Percentiles rank a stretch among this genome's conserved stretches.
phyloP scores from a whole-genome alignment of 257 asterid genomes.

The Nyctanthes arbortristis region DNA sequence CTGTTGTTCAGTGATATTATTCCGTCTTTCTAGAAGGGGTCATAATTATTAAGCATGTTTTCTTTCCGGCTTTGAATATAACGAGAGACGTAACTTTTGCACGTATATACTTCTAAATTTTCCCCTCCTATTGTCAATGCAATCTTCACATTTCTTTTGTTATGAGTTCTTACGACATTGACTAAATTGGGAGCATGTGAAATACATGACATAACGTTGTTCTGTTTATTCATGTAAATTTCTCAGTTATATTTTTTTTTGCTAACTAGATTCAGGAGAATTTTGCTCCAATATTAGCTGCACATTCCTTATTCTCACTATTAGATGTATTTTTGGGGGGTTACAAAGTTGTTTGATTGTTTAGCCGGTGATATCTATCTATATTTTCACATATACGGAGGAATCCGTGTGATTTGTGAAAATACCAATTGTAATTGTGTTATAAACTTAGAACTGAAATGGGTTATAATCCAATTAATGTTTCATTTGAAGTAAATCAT shows the following conservation, averaged over 20 bases:
- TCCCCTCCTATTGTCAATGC: background rate
- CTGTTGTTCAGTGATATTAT: background rate
- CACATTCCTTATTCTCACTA: background rate
- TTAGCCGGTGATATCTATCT: too few relatives aligned
- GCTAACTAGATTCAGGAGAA: background rate
- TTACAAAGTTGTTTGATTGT: background rate
- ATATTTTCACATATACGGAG: too few relatives aligned
- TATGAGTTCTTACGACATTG: background rate
- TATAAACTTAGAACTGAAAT: too few relatives aligned
- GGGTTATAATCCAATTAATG: too few relatives aligned
- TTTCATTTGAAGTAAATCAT: too few relatives aligned
- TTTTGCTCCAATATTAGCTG: background rate
- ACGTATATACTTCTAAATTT: background rate
- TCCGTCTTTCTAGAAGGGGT: background rate
- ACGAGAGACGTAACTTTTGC: background rate
- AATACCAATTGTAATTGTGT: too few relatives aligned
- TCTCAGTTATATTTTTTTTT: background rate
- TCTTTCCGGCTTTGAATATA: background rate
- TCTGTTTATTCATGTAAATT: background rate
- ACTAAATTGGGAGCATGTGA: background rate
- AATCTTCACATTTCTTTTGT: background rate
- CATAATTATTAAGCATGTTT: background rate
- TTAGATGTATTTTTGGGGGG: background rate
- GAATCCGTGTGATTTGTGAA: too few relatives aligned
- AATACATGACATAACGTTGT: background rate